Evolutionary conservation across 75 land plant species (phyloP).

Genomic region (Selaginella tamariscina): DNA sequence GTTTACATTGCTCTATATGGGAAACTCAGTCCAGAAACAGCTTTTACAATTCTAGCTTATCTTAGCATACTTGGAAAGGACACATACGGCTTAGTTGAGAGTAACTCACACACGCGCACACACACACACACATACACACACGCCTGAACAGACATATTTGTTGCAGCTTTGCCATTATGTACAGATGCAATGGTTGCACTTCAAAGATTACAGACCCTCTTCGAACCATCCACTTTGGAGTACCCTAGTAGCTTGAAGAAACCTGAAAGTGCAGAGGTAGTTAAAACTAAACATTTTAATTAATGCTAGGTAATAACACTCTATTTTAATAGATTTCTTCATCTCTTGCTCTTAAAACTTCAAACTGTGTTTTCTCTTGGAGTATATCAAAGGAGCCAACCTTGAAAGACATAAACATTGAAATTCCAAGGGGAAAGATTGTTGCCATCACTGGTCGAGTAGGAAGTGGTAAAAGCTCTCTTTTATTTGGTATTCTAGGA

Average conservation of each 20-base stretch:
- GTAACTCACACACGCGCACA: not conserved
- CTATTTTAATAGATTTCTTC: not conserved
- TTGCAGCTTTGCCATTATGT: constrained; percentile 17
- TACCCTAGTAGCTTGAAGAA: not conserved
- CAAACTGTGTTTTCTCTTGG: not conserved
- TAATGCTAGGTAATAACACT: not conserved
- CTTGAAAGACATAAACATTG: constrained; percentile 16
- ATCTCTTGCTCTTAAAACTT: not conserved
- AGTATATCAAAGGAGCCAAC: not conserved
- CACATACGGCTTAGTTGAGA: constrained; percentile 19
- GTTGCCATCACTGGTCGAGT: constrained; percentile 23
- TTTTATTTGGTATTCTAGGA: constrained; percentile 26
- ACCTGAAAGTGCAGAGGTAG: not conserved
- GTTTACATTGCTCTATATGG: constrained; percentile 24
- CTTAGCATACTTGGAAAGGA: constrained; percentile 22
- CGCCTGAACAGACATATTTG: not conserved
- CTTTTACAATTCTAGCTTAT: constrained; percentile 25
- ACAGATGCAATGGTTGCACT: constrained; percentile 21
- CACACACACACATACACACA: not conserved
- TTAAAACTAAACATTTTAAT: not conserved
- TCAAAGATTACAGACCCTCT: constrained; percentile 18
- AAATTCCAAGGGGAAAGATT: constrained; percentile 16
- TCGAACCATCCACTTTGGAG: constrained; percentile 16
- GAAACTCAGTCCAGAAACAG: constrained; percentile 17
- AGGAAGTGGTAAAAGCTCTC: constrained; percentile 31